Evolutionary conservation across 192 early-diverging fungal genomes (phyloP), one percentile per base, ranked within the genome.

Genomic region (Umbelopsis isabellina): DNA sequence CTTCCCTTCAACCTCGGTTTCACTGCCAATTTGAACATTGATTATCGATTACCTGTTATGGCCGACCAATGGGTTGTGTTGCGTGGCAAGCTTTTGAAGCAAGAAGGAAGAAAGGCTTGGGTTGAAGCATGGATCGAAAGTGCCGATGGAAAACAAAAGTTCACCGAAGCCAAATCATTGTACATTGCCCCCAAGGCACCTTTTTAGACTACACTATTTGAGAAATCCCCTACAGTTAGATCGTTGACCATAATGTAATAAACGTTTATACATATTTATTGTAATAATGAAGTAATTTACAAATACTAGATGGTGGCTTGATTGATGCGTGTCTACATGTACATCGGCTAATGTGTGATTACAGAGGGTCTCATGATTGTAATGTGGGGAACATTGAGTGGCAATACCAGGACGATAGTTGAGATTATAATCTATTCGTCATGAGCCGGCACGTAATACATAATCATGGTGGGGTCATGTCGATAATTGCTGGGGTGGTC

Each of bases 21-120:
- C 61, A 94, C 92, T 8, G 92, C 90, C 20, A 88, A 89, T 73
- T 82, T 94, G 45, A 91, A 91, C 64, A 73, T 94, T 61, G 87
- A 91, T 73, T 94, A 92, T 70, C 88, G 89, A 58, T 76, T 77
- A 18, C 92, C 92, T 23, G 90, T 85, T 10, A 71, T 77, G 37
- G 83, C 89, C 0, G 81, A 89, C 66, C 88, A 89, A 76, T 82
- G 84, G 74, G 68, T 91, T 46, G 74, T 91, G 21, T 72, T 87
- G 16, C 76, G 77, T 18, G 80, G 84, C 3, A 79, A 84, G 68
- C 65, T 92, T 6, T 79, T 79, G 46, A 81, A 80, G 8, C 16
- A 87, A 15, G 90, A 94, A 27, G 88, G 90, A 20, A 85, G 89
- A 61, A 94, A 94, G 80, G 90, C 85, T 1, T 85, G 73, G 68